Base-by-base conservation (phyloP, 108 stramenopile genomes). In the Nitzschia sp. region DNA sequence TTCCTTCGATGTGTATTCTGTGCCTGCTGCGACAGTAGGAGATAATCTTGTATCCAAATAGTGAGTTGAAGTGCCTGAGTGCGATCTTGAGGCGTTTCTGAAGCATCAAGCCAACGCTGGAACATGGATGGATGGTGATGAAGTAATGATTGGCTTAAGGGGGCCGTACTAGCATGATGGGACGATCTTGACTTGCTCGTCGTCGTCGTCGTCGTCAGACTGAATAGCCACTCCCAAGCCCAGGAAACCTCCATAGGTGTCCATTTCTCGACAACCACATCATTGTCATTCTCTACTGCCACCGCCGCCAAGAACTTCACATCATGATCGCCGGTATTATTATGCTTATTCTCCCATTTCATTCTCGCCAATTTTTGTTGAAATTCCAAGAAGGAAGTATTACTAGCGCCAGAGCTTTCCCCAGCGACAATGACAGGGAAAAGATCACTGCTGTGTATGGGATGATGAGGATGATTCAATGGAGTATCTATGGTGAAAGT, bases 221-320 rank as follows among this genome's bases (percentile, higher is more conserved):
- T 21, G 16, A 50, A 50, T 2, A 61, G 31, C 60, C 60, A 61
- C n/a, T 61, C 41, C 60, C 60, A 61, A 8, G 60, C 60, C 60
- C 41, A 61, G 0, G 19, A 21, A 13, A 45, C 60, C 41, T 61
- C 16, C 23, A 1, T 1, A 11, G 36, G 5, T 9, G 36, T 44
- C 60, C 60, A 61, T 1, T 41, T 25, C 22, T 19, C 11, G 1
- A 34, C 41, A 5, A 33, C 8, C 1, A 16, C 32, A 31, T 31
- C 30, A 1, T 0, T 21, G 2, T 33, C 29, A 1, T 31, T 9
- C 1, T 61, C 25, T n/a, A n/a, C n/a, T n/a, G n/a, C n/a, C n/a
- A n/a, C n/a, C n/a, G n/a, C n/a, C n/a, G n/a, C n/a, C n/a, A n/a
- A n/a, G n/a, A n/a, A n/a, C n/a, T n/a, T n/a, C n/a, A n/a, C n/a